A percentile compares a stretch with the other conserved stretches of the same genome.
Evolutionary conservation across 805 yeast genomes (phyloP).

Genomic region (Wickerhamomyces chambardii): DNA sequence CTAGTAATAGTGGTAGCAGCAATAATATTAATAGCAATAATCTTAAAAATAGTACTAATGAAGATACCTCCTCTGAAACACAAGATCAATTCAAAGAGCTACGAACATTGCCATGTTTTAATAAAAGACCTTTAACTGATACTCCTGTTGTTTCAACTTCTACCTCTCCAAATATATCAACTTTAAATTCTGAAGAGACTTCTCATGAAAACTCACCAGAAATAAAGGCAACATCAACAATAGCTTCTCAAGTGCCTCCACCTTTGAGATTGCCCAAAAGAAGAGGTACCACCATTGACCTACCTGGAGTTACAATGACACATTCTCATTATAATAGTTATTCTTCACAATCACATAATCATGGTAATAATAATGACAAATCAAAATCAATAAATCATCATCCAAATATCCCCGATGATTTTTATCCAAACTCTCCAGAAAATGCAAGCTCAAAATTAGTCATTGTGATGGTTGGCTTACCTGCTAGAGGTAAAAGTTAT

Average conservation of each 20-base stretch:
- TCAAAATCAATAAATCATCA: too few species aligned
- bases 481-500: conserved; percentile 93
- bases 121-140: conserved; percentile 65
- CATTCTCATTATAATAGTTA: conserved; percentile 26
- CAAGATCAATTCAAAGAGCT: background rate
- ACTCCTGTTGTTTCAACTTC: conserved; percentile 57
- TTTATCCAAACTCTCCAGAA: conserved; percentile 30
- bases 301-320: conserved; percentile 85
- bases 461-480: conserved; percentile 93
- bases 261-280: conserved; percentile 27
- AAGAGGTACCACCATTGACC: conserved; percentile 78
- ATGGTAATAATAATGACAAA: too few species aligned
- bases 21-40: too few species aligned
- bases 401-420: conserved; percentile 47
- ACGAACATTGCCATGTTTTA: conserved; percentile 39
- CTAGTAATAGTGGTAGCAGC: too few species aligned
- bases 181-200: conserved; percentile 14
- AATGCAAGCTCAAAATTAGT: conserved; percentile 71
- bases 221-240: conserved; percentile 1
- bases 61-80: too few species aligned
- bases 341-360: too few species aligned
- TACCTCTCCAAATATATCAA: conserved; percentile 40
- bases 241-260: background rate
- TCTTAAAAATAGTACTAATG: too few species aligned
- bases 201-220: conserved; percentile 23